Evolutionary conservation across 176 grass and related monocot genomes (phyloP), one percentile per base, ranked within the genome.

Genomic region (maize (Zea mays)): DNA sequence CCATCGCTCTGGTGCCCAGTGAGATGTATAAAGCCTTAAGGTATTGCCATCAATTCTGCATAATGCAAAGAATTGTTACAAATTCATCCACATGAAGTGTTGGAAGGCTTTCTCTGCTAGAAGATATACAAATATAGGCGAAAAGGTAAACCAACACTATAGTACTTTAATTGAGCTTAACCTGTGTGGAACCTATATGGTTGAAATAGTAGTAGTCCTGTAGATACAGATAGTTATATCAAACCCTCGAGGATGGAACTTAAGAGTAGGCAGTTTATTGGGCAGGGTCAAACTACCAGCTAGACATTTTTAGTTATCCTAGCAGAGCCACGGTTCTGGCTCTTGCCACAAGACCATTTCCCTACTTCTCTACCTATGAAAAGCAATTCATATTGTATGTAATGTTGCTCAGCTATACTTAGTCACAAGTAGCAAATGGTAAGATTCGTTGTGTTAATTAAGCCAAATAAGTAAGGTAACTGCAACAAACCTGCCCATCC

Each of bases 1-100:
- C 96, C 96, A 95, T 54, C 80, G 81, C 73, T 92, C 85, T 69
- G 86, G 71, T 75, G 96, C 92, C 96, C 87, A 98, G 85, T 98
- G 91, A 84, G 83, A 82, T 14, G 87, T 92, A 62, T 89, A 94
- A 38, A 80, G 84, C 69, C 59, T 95, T 68, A 98, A 81, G 39
- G 27, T 76, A 57, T 75, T 67, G 4, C 89, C 96, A 79, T 95
- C 85, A 85, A 99, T 99, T 79, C 96, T 99, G 87, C 46, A 66
- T 42, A 38, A 72, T 65, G 27, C 15, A 71, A 66, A 88, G 5
- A 60, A 49, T 21, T 20, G 35, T 75, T 75, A 69, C 12, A 46
- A 72, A 34, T n/a, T 66, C 15, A 5, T 37, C 62, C 40, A 66
- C 13, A 67, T 10, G 64, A 69, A 70, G 38, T 64, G 19, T 68